Base-by-base conservation (phyloP, 108 stramenopile species). In the Seminavis robusta region DNA sequence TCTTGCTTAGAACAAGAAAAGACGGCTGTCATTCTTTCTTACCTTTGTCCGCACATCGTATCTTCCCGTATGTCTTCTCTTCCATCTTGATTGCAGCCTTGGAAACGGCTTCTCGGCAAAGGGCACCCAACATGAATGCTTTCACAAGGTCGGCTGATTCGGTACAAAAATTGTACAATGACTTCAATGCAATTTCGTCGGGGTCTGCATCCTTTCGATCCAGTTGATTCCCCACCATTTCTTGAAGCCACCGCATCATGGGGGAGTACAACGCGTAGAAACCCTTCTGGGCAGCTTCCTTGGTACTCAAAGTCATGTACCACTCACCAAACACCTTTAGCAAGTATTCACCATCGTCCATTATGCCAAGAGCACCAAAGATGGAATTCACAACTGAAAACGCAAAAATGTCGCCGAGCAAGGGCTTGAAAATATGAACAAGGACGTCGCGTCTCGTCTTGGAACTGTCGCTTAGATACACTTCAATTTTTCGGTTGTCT, bases 281-380 rank as follows among this genome's bases (percentile, higher is more conserved):
- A 23, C 78, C 67, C 27, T 77, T 68, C 46, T 79, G 66, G 15
- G 68, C 56, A 1, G 64, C 66, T 27, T 78, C 67, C 38, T 77
- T 66, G 9, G 79, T 37, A 6, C 64, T 45, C 23, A 88, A 67
- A 8, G 70, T 64, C 1, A 78, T 21, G 36, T 86, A 62, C 90
- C 90, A 92, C 51, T 92, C 90, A 24, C 90, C 90, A 65, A 87
- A 86, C 48, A 84, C 88, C 55, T 71, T 77, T 49, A 79, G 63
- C 26, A 79, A 46, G 43, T 74, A 80, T 33, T 74, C 84, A 32
- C 60, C 54, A 31, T 89, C 80, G 1, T 60, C 43, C 36, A 65
- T 65, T 32, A 81, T 70, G 7, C 89, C 84, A 42, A 91, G 68
- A 25, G 65, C 59, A 6, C 56, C 69, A 59, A 88, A 79, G 16